phyloP scores from a whole-genome alignment of 2,329 filamentous ascomycete species.

The Claviceps paspali region DNA sequence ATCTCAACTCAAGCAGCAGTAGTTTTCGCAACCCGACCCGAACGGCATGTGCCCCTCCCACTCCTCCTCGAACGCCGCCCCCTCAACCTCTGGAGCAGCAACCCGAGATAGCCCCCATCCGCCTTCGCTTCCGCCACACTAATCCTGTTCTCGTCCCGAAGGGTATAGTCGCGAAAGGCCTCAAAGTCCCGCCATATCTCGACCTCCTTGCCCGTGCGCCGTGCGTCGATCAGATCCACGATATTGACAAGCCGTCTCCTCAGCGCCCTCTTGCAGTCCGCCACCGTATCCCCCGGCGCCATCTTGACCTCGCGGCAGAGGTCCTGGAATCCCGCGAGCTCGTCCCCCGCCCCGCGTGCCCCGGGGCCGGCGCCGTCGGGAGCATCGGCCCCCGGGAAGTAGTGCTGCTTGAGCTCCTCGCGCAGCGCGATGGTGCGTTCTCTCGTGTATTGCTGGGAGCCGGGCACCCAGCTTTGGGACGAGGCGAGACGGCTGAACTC shows the following conservation, averaged over 20 bases:
- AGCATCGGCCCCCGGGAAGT: too few relatives aligned
- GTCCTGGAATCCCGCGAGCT: constrained; percentile 13
- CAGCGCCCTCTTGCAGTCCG: constrained; percentile 11
- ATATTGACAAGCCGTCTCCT: constrained; percentile 17
- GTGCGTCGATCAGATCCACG: constrained; percentile 16
- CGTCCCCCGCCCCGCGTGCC: too few relatives aligned
- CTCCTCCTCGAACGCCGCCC: too few relatives aligned
- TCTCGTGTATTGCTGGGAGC: constrained; percentile 13
- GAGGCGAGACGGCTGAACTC: constrained; percentile 18
- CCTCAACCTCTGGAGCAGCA: too few relatives aligned
- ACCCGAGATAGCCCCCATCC: too few relatives aligned
- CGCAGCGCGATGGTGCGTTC: constrained; percentile 18
- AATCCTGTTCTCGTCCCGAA: constrained; percentile 10
- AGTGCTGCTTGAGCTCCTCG: constrained; percentile 15
- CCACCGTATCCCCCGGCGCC: constrained; percentile 5
- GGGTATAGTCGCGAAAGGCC: constrained; percentile 12
- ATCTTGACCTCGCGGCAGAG: constrained; percentile 16
- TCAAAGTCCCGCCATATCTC: constrained; percentile 15
- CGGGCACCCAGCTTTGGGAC: constrained; percentile 16
- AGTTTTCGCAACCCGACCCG: too few relatives aligned
- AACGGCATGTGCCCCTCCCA: too few relatives aligned
- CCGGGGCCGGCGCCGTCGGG: constrained; percentile 3
- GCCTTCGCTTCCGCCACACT: constrained; percentile 11
- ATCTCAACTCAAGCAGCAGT: too few relatives aligned
- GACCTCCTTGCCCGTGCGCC: constrained; percentile 11